These are phyloP conservation scores for Pistacia integerrima DNA, from an alignment of 345 rosid species.

Conservation along the genomic window DNA sequence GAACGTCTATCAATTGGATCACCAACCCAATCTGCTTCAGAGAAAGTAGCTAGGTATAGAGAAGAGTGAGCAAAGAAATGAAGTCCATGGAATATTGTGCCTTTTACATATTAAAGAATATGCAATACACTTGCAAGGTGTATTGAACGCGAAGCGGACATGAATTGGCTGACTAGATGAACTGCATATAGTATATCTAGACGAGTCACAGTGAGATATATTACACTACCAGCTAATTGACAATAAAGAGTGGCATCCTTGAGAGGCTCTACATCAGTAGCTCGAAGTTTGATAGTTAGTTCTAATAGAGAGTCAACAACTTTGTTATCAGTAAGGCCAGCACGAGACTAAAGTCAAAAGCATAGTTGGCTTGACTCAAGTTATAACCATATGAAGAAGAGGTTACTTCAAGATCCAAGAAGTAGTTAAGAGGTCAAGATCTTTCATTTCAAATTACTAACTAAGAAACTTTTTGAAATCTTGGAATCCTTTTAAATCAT, in stretches of 20 bases:
- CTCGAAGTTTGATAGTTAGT: not conserved
- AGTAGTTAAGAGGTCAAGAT: not conserved
- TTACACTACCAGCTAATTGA: constrained; percentile 5
- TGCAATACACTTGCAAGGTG: not conserved
- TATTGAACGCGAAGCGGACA: not conserved
- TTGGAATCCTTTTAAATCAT: not conserved
- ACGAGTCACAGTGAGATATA: constrained; percentile 2
- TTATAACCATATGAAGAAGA: not conserved
- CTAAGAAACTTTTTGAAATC: not conserved
- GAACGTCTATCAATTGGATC: no score
- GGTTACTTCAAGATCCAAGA: no score
- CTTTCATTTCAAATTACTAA: not conserved
- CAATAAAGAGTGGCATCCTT: not conserved
- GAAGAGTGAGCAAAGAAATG: no score
- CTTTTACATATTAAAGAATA: not conserved
- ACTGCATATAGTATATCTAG: not conserved
- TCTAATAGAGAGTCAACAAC: not conserved
- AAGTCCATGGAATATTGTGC: not conserved
- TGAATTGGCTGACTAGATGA: constrained; percentile 5
- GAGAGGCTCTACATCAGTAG: not conserved
- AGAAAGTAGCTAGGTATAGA: no score
- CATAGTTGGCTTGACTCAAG: not conserved
- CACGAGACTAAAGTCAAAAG: not conserved
- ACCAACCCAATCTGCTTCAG: no score
- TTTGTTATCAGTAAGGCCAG: not conserved